A percentile compares a stretch with the other conserved stretches of the same genome.
Conservation (phyloP, 2,329 filamentous ascomycete genomes). For the Hypoxylon rubiginosum region DNA sequence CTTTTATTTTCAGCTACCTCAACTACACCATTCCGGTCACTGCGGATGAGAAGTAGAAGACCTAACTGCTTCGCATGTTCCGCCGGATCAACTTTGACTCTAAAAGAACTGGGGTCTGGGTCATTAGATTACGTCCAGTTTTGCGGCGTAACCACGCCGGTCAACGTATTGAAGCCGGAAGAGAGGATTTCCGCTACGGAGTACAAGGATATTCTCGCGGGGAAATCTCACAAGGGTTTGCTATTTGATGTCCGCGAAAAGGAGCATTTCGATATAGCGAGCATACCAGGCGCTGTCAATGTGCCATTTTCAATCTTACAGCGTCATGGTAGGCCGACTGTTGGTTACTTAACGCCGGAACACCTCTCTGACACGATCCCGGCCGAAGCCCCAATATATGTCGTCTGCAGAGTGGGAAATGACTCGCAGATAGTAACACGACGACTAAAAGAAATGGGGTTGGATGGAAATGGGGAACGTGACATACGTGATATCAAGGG, state of each 20-base stretch:
- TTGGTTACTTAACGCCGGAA: slow-evolving; percentile 38
- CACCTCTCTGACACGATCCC: slow-evolving; percentile 59
- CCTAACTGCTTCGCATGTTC: slow-evolving; percentile 84
- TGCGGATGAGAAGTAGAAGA: slow-evolving; percentile 79
- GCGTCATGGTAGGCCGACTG: slow-evolving; percentile 38
- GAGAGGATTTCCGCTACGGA: slow-evolving; percentile 77
- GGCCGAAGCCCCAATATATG: slow-evolving; percentile 70
- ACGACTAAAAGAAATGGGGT: slow-evolving; percentile 73
- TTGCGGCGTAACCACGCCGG: slow-evolving; percentile 74
- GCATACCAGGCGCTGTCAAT: slow-evolving; percentile 81
- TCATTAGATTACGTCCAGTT: slow-evolving; percentile 88
- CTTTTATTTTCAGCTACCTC: slow-evolving; percentile 64
- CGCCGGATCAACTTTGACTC: slow-evolving; percentile 70
- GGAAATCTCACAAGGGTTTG: slow-evolving; percentile 58
- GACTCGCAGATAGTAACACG: slow-evolving; percentile 80
- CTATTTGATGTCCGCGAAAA: slow-evolving; percentile 87
- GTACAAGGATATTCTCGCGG: slow-evolving; percentile 60
- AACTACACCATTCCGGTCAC: slow-evolving; percentile 73
- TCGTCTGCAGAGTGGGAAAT: slow-evolving; percentile 81
- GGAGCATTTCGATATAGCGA: slow-evolving; percentile 86
- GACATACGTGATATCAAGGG: slow-evolving; percentile 79
- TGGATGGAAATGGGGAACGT: slow-evolving; percentile 65
- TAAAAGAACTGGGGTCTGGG: slow-evolving; percentile 72
- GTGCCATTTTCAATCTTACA: slow-evolving; percentile 73
- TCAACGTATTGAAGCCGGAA: slow-evolving; percentile 69